Percentiles rank a stretch among this genome's conserved stretches.
These are phyloP conservation scores for Flueggea neowawraea DNA, from an alignment of 441 rosid genomes.

Conservation along the genomic window DNA sequence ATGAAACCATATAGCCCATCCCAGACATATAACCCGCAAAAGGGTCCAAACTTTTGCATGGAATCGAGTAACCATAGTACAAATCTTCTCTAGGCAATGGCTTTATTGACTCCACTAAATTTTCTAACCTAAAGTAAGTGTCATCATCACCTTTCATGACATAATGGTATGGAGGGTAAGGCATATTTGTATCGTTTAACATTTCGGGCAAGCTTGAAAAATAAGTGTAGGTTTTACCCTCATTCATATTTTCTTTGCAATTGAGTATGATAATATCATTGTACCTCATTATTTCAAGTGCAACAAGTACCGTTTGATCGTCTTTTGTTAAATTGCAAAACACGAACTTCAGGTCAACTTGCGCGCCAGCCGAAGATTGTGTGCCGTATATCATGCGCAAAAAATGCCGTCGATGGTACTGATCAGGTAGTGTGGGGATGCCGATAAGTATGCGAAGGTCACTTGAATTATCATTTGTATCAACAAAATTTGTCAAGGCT, in stretches of 20 bases:
- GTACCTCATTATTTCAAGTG: constrained; percentile 79
- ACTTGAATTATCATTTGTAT: not conserved
- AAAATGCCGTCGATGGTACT: constrained; percentile 64
- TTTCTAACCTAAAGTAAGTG: constrained; percentile 50
- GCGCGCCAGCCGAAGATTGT: constrained; percentile 36
- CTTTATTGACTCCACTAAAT: constrained; percentile 50
- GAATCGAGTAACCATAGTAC: constrained; percentile 79
- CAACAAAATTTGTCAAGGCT: not conserved
- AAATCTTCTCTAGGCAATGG: constrained; percentile 73
- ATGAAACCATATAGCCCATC: constrained; percentile 81
- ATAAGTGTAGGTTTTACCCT: constrained; percentile 83
- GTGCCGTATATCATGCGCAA: constrained; percentile 68
- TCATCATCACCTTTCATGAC: constrained; percentile 84
- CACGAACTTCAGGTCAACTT: constrained; percentile 80
- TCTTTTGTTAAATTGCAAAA: constrained; percentile 87
- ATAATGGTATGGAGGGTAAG: constrained; percentile 73
- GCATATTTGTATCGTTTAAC: constrained; percentile 27
- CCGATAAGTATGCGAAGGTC: constrained; percentile 71
- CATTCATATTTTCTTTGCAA: constrained; percentile 82
- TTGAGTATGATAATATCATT: constrained; percentile 75
- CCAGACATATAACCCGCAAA: constrained; percentile 85
- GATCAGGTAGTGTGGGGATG: constrained; percentile 72
- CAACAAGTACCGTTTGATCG: constrained; percentile 77
- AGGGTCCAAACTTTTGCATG: constrained; percentile 87
- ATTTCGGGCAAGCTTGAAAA: constrained; percentile 74